Evolutionary conservation across 306 rosid species (phyloP).

Genomic region (Pterocarpus macrocarpus): DNA sequence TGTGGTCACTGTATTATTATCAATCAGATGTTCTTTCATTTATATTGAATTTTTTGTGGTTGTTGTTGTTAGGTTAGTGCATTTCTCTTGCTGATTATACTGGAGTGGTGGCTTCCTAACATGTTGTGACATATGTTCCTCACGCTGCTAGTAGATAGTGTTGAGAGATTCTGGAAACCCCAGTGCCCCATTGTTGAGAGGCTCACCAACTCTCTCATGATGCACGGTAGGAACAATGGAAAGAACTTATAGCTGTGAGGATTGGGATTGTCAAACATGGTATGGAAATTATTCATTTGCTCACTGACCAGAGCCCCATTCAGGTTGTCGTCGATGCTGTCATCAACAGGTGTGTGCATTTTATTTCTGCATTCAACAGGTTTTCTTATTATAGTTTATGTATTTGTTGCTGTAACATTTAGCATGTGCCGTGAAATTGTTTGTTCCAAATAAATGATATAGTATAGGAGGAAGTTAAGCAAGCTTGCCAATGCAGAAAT

Average conservation of each 20-base stretch:
- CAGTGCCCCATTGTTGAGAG: conserved; percentile 55
- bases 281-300: conserved; percentile 58
- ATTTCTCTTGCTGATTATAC: conserved; percentile 54
- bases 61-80: conserved; percentile 34
- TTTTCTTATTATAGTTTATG: neutral
- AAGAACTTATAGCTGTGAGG: conserved; percentile 58
- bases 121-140: conserved; percentile 47
- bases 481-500: neutral
- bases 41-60: neutral
- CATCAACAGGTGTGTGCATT: conserved; percentile 48
- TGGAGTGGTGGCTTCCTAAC: conserved; percentile 38
- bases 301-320: conserved; percentile 34
- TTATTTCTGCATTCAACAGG: neutral
- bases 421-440: neutral
- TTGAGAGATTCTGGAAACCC: conserved; percentile 50
- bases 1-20: neutral
- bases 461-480: neutral
- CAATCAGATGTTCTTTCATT: neutral
- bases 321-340: conserved; percentile 58
- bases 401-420: neutral
- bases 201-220: conserved; percentile 59
- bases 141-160: conserved; percentile 61
- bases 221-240: conserved; percentile 60
- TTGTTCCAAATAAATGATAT: no score
- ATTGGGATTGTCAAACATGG: conserved; percentile 51